Percentiles rank a stretch among this genome's conserved stretches.
Evolutionary conservation across 2,329 filamentous ascomycete genomes (phyloP).

Genomic region (Diaporthe humulicola): DNA sequence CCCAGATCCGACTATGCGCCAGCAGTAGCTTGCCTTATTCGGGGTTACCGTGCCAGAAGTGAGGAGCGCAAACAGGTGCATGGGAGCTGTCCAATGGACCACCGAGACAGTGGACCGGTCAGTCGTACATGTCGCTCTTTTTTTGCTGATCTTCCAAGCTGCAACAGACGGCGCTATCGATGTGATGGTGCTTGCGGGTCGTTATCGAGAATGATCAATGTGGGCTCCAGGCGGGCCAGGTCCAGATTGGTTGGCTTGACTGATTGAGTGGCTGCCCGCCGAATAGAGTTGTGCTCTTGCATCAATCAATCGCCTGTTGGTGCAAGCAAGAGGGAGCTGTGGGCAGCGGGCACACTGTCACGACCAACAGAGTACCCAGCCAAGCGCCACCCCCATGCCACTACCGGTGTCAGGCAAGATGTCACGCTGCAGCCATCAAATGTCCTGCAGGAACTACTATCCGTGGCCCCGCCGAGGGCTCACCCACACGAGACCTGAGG

Average conservation of each 20-base stretch:
- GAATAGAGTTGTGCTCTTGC: slow-evolving; percentile 25
- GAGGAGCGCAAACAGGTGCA: not conserved
- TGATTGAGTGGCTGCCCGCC: slow-evolving; percentile 18
- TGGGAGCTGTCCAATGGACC: not conserved
- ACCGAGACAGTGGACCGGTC: not conserved
- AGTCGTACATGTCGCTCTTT: not conserved
- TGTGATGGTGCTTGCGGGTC: not conserved
- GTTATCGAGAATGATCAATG: slow-evolving; percentile 7
- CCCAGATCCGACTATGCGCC: not conserved
- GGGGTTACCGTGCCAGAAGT: not conserved
- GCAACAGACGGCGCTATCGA: slow-evolving; percentile 20
- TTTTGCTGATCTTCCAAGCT: not conserved
- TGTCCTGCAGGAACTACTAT: slow-evolving; percentile 31
- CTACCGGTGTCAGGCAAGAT: slow-evolving; percentile 33
- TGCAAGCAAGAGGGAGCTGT: not conserved
- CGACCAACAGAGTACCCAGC: not conserved
- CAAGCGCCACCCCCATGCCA: slow-evolving; percentile 20
- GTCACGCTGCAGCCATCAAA: slow-evolving; percentile 30
- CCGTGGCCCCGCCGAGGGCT: slow-evolving; percentile 27
- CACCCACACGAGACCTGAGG: slow-evolving; percentile 19
- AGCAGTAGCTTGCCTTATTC: not conserved
- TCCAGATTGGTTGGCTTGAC: slow-evolving; percentile 1
- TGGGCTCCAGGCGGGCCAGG: not conserved
- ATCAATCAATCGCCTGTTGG: not conserved
- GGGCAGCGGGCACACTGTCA: not conserved